Percentiles rank a stretch among this genome's conserved stretches.
phyloP scores from a whole-genome alignment of 73 alveolate species.

The Tetrahymena thermophila region DNA sequence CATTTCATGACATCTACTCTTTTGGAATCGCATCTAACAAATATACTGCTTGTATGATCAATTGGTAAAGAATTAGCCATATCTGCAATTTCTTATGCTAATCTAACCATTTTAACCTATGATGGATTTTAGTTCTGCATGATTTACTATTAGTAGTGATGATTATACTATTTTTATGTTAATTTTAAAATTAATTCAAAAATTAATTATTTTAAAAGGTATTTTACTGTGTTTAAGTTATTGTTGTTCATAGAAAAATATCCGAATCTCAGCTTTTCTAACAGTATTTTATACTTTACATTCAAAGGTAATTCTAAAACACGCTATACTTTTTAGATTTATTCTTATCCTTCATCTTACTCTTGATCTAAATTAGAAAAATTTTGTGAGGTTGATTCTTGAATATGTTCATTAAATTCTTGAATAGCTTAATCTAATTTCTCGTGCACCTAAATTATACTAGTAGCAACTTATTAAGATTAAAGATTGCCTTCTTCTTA shows the following conservation, averaged over 20 bases:
- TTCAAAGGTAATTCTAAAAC: slow-evolving; percentile 8
- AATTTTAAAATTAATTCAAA: neutral
- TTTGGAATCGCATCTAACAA: slow-evolving; percentile 86
- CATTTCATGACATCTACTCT: slow-evolving; percentile 95
- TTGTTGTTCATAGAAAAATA: slow-evolving; percentile 46
- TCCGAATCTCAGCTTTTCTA: slow-evolving; percentile 46
- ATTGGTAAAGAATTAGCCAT: slow-evolving; percentile 86
- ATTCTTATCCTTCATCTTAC: neutral
- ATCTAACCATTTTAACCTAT: slow-evolving; percentile 43
- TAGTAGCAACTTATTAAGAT: neutral
- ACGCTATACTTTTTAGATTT: neutral
- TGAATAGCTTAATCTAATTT: neutral
- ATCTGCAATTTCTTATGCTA: slow-evolving; percentile 95
- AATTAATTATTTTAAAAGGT: too few species aligned
- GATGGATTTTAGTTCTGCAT: slow-evolving; percentile 42
- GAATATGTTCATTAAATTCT: neutral
- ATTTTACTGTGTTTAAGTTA: neutral
- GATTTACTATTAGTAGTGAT: slow-evolving; percentile 44
- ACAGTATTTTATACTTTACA: slow-evolving; percentile 19
- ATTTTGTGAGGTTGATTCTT: neutral
- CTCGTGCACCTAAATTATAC: neutral
- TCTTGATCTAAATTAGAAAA: neutral
- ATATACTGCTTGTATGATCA: slow-evolving; percentile 92
- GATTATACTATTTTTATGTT: slow-evolving; percentile 28
- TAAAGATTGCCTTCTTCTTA: neutral